Conservation (phyloP, 192 early-diverging fungal genomes). For the Mycoemilia scoparia region DNA sequence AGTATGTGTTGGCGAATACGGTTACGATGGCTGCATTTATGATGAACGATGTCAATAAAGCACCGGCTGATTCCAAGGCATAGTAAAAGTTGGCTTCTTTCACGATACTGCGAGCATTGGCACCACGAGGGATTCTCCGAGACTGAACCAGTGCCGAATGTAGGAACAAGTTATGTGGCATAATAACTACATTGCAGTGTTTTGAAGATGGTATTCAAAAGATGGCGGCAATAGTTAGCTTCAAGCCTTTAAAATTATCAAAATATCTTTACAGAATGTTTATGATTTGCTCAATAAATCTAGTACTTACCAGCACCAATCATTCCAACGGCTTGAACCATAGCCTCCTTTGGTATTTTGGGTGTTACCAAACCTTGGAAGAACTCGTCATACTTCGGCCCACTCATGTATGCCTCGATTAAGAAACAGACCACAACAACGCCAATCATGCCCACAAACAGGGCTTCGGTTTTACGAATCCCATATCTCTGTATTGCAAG, state of each 20-base stretch:
- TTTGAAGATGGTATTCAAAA: not conserved
- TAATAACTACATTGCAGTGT: conserved; percentile 32
- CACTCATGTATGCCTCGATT: conserved; percentile 36
- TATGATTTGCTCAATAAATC: too few species aligned
- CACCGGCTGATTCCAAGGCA: conserved; percentile 38
- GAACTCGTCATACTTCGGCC: conserved; percentile 29
- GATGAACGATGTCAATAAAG: conserved; percentile 40
- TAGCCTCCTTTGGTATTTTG: conserved; percentile 31
- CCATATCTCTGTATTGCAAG: conserved; percentile 45
- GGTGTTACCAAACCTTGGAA: conserved; percentile 34
- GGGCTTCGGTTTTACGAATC: conserved; percentile 46
- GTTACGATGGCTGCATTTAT: conserved; percentile 53
- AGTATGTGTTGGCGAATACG: conserved; percentile 36
- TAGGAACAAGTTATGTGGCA: conserved; percentile 85
- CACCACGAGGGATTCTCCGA: conserved; percentile 19
- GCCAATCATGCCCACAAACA: conserved; percentile 55
- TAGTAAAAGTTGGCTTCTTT: conserved; percentile 54
- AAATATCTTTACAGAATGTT: not conserved
- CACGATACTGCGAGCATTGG: conserved; percentile 30
- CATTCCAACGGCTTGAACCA: conserved; percentile 46
- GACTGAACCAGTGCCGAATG: conserved; percentile 64
- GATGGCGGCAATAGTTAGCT: not conserved
- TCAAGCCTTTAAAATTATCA: too few species aligned
- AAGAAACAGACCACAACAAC: conserved; percentile 62
- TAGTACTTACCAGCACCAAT: conserved; percentile 35